These are phyloP conservation scores for Penicillium verhagenii DNA, from an alignment of 495 filamentous ascomycete genomes.

Conservation along the genomic window DNA sequence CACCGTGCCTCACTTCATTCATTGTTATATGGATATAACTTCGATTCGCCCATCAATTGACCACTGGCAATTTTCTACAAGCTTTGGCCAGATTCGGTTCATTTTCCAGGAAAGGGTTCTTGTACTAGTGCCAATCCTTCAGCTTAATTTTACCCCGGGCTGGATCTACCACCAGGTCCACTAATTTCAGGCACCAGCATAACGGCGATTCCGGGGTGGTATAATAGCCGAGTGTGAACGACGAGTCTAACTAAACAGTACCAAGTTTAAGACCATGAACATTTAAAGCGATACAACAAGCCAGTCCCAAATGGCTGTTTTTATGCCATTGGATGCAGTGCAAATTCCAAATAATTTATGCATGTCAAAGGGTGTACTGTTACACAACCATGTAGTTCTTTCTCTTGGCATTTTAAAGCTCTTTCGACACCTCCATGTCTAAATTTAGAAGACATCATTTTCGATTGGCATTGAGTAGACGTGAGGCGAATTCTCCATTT, in stretches of 20 bases:
- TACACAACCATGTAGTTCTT: not conserved
- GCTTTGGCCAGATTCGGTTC: not conserved
- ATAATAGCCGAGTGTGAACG: not conserved
- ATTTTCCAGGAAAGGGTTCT: not conserved
- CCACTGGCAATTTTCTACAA: not conserved
- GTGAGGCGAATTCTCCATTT: not conserved
- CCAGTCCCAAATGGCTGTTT: too few species aligned
- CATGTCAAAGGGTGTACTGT: too few species aligned
- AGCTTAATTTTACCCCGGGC: not conserved
- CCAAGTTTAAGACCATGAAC: not conserved
- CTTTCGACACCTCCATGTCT: not conserved
- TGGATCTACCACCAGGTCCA: not conserved
- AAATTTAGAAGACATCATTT: not conserved
- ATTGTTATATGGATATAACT: not conserved
- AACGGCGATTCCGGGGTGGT: not conserved
- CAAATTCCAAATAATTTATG: too few species aligned
- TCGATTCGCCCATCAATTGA: not conserved
- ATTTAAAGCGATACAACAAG: too few species aligned
- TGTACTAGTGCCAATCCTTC: not conserved
- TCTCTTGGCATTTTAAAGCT: not conserved
- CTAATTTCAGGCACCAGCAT: not conserved
- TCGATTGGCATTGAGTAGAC: not conserved
- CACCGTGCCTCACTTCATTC: not conserved
- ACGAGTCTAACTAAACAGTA: not conserved
- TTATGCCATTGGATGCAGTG: too few species aligned